Evolutionary conservation across 306 rosid species (phyloP).

Genomic region (Lathyrus oleraceus): DNA sequence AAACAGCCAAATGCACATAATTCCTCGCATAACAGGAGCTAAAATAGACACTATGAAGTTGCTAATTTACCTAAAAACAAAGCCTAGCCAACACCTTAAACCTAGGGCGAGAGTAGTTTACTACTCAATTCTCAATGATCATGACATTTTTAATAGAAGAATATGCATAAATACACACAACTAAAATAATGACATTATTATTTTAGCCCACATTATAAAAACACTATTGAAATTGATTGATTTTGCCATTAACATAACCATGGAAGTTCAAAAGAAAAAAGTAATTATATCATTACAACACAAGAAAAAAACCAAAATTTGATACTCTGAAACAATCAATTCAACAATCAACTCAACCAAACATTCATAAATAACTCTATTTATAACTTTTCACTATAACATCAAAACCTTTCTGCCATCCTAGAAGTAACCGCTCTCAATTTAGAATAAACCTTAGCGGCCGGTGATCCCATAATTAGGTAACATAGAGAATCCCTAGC

Average conservation of each 20-base stretch:
- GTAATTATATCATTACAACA: not conserved
- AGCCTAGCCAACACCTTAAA: too few species aligned
- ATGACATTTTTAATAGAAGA: not conserved
- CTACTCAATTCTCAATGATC: not conserved
- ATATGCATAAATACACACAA: not conserved
- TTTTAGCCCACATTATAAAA: not conserved
- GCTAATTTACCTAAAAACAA: too few species aligned
- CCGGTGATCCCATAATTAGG: slow-evolving; percentile 86
- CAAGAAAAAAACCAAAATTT: not conserved
- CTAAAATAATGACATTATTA: too few species aligned
- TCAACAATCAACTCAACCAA: too few species aligned
- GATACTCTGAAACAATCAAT: not conserved
- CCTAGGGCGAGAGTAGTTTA: too few species aligned
- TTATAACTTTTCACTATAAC: not conserved
- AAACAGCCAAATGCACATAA: too few species aligned
- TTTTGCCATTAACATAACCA: not conserved
- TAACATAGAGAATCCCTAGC: slow-evolving; percentile 88
- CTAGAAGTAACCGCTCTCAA: slow-evolving; percentile 77
- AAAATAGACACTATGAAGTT: too few species aligned
- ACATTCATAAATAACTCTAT: not conserved
- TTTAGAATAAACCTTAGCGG: slow-evolving; percentile 82
- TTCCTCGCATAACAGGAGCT: too few species aligned
- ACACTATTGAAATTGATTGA: not conserved
- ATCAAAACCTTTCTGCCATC: slow-evolving; percentile 78
- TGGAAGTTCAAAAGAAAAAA: not conserved